These are phyloP conservation scores for Ophiocordyceps camponoti-saundersi DNA, from an alignment of 2,329 filamentous ascomycete genomes.

Conservation along the genomic window DNA sequence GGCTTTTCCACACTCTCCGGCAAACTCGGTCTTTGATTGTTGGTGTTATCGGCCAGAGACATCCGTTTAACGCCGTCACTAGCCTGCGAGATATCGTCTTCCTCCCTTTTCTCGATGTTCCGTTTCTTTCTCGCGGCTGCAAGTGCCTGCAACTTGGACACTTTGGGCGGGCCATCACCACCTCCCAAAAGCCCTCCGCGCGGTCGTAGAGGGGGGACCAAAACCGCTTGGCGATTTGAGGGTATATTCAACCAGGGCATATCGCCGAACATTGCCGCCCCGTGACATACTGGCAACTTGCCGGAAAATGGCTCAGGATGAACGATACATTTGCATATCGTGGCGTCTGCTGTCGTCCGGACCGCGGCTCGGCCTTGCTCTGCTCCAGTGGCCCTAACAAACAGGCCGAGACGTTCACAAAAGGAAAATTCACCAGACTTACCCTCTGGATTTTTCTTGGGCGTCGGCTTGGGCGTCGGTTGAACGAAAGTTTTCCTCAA, in stretches of 20 bases:
- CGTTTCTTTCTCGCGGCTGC: slow-evolving; percentile 78
- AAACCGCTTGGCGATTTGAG: slow-evolving; percentile 42
- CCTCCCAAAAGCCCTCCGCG: slow-evolving; percentile 65
- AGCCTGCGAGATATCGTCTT: slow-evolving; percentile 9
- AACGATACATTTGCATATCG: background rate
- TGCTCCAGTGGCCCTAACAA: slow-evolving; percentile 14
- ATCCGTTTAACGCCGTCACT: slow-evolving; percentile 14
- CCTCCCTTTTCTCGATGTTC: slow-evolving; percentile 40
- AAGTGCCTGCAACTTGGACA: slow-evolving; percentile 81
- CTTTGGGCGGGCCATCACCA: slow-evolving; percentile 44
- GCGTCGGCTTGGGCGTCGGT: slow-evolving; percentile 16
- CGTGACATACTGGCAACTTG: background rate
- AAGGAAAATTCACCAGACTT: slow-evolving; percentile 18
- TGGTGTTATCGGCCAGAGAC: slow-evolving; percentile 11
- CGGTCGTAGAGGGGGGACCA: slow-evolving; percentile 38
- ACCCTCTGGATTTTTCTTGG: slow-evolving; percentile 26
- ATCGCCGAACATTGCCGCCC: slow-evolving; percentile 49
- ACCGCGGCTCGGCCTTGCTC: slow-evolving; percentile 7
- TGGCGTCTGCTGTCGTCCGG: slow-evolving; percentile 1
- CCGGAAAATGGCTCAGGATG: background rate
- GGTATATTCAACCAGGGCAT: slow-evolving; percentile 74
- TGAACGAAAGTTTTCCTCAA: slow-evolving; percentile 48
- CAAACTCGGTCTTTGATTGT: slow-evolving; percentile 11
- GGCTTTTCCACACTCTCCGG: background rate
- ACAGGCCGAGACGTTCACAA: slow-evolving; percentile 10